Percentiles rank a stretch among this genome's conserved stretches.
Evolutionary conservation across 2,329 filamentous ascomycete species (phyloP).

Genomic region (Colletotrichum neosansevieriae): DNA sequence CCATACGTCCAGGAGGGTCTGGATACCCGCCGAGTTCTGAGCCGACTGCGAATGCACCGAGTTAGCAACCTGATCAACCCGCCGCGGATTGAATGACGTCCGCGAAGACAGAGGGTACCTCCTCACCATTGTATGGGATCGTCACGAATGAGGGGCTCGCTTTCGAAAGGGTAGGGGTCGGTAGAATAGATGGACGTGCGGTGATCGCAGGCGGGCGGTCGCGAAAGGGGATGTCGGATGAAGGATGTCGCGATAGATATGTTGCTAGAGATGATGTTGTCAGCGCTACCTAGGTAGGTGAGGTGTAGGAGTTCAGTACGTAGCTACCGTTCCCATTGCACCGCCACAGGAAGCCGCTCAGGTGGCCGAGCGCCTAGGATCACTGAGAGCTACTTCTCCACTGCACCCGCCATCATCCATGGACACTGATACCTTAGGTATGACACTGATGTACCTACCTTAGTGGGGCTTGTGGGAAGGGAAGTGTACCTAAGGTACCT

Average conservation of each 20-base stretch:
- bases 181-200: background rate
- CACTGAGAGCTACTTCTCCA: background rate
- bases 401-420: no score
- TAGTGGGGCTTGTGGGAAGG: no score
- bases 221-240: background rate
- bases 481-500: no score
- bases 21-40: constrained; percentile 98
- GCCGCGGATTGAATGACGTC: constrained; percentile 6
- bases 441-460: no score
- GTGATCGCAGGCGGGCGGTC: background rate
- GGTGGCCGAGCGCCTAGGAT: background rate
- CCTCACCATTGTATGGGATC: constrained; percentile 31
- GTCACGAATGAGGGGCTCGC: background rate
- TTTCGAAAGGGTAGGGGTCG: background rate
- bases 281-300: constrained; percentile 1
- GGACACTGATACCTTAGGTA: no score
- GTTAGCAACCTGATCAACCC: constrained; percentile 19
- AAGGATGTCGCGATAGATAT: background rate
- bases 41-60: constrained; percentile 74
- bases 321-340: constrained; percentile 12
- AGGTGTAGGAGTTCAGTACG: constrained; percentile 3
- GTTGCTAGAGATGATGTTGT: constrained; percentile 1
- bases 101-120: background rate
- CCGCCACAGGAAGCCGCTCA: no score
- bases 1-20: constrained; percentile 97